phyloP scores from a whole-genome alignment of 371 early-diverging fungal species.

The Umbelopsis sp. region DNA sequence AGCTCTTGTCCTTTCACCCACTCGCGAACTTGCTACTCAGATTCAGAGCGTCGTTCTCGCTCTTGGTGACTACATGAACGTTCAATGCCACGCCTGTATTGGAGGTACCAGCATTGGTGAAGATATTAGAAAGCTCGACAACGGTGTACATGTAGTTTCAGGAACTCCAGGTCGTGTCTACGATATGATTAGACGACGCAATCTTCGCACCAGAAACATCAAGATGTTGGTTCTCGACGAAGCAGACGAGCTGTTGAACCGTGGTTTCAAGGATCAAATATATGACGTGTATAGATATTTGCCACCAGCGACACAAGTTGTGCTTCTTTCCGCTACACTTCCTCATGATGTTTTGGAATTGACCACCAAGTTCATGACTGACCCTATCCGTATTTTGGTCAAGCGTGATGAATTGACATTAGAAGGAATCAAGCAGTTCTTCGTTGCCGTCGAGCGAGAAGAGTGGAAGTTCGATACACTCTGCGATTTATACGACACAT shows the following conservation, averaged over 20 bases:
- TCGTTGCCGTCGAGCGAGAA: slow-evolving; percentile 95
- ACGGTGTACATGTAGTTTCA: slow-evolving; percentile 94
- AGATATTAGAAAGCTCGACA: slow-evolving; percentile 87
- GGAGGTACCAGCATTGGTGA: slow-evolving; percentile 96
- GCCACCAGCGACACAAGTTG: slow-evolving; percentile 95
- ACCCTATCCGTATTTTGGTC: slow-evolving; percentile 98
- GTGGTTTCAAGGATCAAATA: slow-evolving; percentile 99
- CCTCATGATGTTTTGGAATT: slow-evolving; percentile 97
- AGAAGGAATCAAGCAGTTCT: slow-evolving; percentile 99
- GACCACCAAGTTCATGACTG: slow-evolving; percentile 96
- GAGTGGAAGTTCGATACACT: slow-evolving; percentile 97
- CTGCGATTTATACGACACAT: slow-evolving; percentile 95
- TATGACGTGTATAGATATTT: slow-evolving; percentile 96
- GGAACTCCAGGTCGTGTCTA: slow-evolving; percentile 99
- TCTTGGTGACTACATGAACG: slow-evolving; percentile 93
- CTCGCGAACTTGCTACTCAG: slow-evolving; percentile 99
- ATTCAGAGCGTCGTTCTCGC: slow-evolving; percentile 94
- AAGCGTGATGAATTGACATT: slow-evolving; percentile 99
- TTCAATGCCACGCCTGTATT: slow-evolving; percentile 94
- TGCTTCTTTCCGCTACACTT: slow-evolving; percentile 98
- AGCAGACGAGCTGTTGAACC: slow-evolving; percentile 98
- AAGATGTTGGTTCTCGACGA: slow-evolving; percentile 99
- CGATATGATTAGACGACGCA: slow-evolving; percentile 96
- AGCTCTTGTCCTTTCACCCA: slow-evolving; percentile 97
- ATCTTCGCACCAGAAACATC: slow-evolving; percentile 86